Base-by-base conservation (phyloP, 2,329 filamentous ascomycete genomes). In the Aspergillus sergii region DNA sequence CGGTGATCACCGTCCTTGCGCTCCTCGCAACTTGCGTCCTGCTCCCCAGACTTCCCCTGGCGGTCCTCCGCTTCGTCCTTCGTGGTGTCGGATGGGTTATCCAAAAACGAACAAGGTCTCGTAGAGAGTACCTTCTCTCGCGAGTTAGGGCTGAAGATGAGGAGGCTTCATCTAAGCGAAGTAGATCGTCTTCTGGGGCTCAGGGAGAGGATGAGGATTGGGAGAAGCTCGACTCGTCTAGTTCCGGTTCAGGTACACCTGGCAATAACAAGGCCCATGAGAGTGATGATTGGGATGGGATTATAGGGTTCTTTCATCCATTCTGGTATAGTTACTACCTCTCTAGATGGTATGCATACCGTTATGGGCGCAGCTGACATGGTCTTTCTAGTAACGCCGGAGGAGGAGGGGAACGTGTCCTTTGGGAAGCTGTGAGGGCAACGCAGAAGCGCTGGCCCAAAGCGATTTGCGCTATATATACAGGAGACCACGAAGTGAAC, bases 231-330 rank as follows among this genome's bases (percentile, higher is more conserved):
- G 86, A 89, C 63, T 79, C 82, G 41, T 79, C 83, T 71, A 82
- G 82, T 36, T 77, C 83, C 71, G 81, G 76, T 66, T 77, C 76
- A 72, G 81, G 80, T 45, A 79, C 70, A 66, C 65, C 75, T 55
- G 79, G 80, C 28, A 74, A 76, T 55, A 83, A 81, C 67, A 82
- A 77, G 53, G 34, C 30, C 21, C 53, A 34, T 12, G 78, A 78
- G 41, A 82, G 85, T 63, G 82, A 85, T 68, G 84, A 90, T 53
- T 97, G 92, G 91, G 84, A 89, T 65, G 94, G 94, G 36, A 88
- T 97, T 59, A 88, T 98, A 66, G 95, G 93, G 54, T 98, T 99
- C 84, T 97, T 99, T 76, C 95, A 99, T 78, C 95, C 95, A 1
- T 99, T 97, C 78, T 98, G 95, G 92, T 94, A 82, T 67, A 85